These are phyloP conservation scores for Yamadazyma triangularis DNA, from an alignment of 1,139 yeast species.

Conservation along the genomic window DNA sequence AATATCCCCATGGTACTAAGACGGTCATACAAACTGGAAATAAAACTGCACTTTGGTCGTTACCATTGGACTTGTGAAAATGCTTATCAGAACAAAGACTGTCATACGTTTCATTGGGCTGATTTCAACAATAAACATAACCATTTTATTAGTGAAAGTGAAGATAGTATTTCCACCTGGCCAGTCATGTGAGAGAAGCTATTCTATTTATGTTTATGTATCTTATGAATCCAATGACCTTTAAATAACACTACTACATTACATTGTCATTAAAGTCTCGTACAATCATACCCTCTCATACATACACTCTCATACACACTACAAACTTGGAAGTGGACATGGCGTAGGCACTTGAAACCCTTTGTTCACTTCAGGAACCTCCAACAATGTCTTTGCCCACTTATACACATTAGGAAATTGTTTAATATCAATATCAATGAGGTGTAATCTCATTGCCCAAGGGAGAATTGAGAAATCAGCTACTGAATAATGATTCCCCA, in stretches of 20 bases:
- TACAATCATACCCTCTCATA: too few relatives aligned
- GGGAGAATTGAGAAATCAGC: constrained; percentile 50
- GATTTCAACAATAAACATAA: constrained; percentile 27
- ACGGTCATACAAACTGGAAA: constrained; percentile 35
- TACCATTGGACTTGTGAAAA: constrained; percentile 53
- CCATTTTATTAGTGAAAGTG: constrained; percentile 20
- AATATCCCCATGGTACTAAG: constrained; percentile 42
- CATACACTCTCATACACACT: too few relatives aligned
- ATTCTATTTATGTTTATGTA: too few relatives aligned
- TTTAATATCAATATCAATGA: constrained; percentile 29
- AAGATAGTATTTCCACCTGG: constrained; percentile 24
- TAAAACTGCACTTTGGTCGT: constrained; percentile 37
- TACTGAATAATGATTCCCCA: constrained; percentile 50
- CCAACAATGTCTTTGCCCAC: constrained; percentile 40
- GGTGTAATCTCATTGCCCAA: constrained; percentile 22
- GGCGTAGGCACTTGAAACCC: constrained; percentile 19
- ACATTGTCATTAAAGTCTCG: too few relatives aligned
- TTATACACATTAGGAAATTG: constrained; percentile 40
- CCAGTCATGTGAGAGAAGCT: too few relatives aligned
- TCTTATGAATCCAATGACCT: too few relatives aligned
- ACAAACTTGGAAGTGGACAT: too few relatives aligned
- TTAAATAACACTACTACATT: too few relatives aligned
- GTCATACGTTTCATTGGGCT: constrained; percentile 48
- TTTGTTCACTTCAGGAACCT: constrained; percentile 32
- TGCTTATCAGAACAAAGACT: constrained; percentile 34